phyloP scores from a whole-genome alignment of 2,329 filamentous ascomycete genomes.

The Ramularia endophylla region DNA sequence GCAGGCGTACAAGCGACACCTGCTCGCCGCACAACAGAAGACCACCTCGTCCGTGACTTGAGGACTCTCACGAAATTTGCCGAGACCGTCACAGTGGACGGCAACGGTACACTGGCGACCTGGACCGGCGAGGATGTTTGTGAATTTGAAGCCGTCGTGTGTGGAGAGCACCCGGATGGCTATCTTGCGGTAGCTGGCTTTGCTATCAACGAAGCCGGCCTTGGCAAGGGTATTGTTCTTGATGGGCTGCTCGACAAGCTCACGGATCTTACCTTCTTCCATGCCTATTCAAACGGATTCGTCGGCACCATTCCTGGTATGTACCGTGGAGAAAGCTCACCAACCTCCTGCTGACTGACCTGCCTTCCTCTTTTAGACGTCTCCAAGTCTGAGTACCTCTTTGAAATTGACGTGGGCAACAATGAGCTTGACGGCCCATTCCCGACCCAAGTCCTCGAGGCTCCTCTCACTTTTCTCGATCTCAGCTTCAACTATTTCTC shows the following conservation, averaged over 20 bases:
- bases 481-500: conserved; percentile 13
- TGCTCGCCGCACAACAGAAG: background rate
- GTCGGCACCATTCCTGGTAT: conserved; percentile 7
- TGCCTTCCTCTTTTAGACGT: conserved; percentile 1
- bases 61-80: conserved; percentile 9
- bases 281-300: conserved; percentile 13
- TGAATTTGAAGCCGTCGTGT: conserved; percentile 4
- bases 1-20: no score
- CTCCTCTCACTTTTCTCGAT: conserved; percentile 10
- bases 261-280: conserved; percentile 9
- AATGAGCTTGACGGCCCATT: conserved; percentile 8
- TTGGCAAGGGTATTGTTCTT: conserved; percentile 5
- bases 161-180: conserved; percentile 3
- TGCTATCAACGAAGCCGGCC: conserved; percentile 6
- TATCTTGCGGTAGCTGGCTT: conserved; percentile 8
- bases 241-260: conserved; percentile 9
- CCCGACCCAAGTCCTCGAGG: conserved; percentile 5
- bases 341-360: no score
- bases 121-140: conserved; percentile 12
- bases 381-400: conserved; percentile 7
- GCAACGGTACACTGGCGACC: conserved; percentile 1
- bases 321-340: no score
- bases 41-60: conserved; percentile 8
- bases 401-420: conserved; percentile 13
- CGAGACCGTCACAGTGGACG: conserved; percentile 10